Evolutionary conservation across 2,329 filamentous ascomycete genomes (phyloP).

Genomic region (Fusarium sp.): DNA sequence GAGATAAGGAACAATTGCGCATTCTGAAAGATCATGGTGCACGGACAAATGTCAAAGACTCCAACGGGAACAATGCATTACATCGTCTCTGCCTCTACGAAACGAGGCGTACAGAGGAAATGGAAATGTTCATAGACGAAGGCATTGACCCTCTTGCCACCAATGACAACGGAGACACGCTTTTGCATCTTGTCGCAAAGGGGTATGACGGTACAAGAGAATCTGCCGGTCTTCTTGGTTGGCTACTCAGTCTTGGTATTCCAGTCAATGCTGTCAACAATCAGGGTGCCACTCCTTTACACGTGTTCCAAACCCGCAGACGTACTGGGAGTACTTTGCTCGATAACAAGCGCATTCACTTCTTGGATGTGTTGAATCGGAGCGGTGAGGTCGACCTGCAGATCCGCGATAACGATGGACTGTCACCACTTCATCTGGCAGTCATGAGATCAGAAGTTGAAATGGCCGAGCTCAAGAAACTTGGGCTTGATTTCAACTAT

Average conservation of each 20-base stretch:
- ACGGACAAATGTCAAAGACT: neutral
- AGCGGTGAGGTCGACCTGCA: constrained; percentile 5
- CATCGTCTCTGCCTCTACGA: neutral
- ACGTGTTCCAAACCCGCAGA: constrained; percentile 1
- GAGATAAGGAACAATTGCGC: neutral
- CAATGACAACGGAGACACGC: constrained; percentile 20
- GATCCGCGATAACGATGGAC: constrained; percentile 18
- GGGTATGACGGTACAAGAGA: neutral
- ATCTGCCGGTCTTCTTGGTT: neutral
- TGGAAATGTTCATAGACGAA: neutral
- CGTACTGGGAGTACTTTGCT: neutral
- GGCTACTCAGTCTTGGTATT: constrained; percentile 26
- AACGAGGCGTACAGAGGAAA: neutral
- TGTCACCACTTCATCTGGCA: constrained; percentile 30
- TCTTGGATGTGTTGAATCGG: constrained; percentile 15
- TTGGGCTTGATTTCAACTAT: constrained; percentile 2
- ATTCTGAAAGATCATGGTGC: constrained; percentile 15
- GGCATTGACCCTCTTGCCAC: constrained; percentile 23
- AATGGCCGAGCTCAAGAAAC: constrained; percentile 1
- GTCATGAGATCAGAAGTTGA: constrained; percentile 17
- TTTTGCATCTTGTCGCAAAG: constrained; percentile 23
- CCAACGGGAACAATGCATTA: constrained; percentile 24
- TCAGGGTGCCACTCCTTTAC: constrained; percentile 22
- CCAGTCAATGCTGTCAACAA: constrained; percentile 30
- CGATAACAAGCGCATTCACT: neutral